phyloP scores from a whole-genome alignment of 495 filamentous ascomycete genomes.

The Xylaria curta region DNA sequence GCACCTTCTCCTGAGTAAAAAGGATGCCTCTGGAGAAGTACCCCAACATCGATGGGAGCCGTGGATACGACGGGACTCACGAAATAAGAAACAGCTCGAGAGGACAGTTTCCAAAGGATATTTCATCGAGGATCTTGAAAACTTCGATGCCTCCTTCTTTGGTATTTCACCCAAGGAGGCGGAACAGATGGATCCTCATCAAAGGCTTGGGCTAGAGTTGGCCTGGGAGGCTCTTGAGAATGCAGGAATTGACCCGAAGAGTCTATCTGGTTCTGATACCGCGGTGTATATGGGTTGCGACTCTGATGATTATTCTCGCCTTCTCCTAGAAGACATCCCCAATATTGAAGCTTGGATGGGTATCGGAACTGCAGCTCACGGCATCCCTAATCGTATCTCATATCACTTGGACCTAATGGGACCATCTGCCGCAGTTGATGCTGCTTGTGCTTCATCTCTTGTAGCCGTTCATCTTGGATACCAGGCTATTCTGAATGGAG shows the following conservation, averaged over 20 bases:
- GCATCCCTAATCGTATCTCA: slow-evolving; percentile 52
- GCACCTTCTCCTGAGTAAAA: slow-evolving; percentile 40
- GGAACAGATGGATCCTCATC: slow-evolving; percentile 44
- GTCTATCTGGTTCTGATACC: slow-evolving; percentile 42
- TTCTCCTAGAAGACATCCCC: slow-evolving; percentile 42
- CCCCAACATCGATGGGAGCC: slow-evolving; percentile 38
- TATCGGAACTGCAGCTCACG: slow-evolving; percentile 43
- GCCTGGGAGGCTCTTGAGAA: slow-evolving; percentile 64
- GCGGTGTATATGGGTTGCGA: slow-evolving; percentile 43
- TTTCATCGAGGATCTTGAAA: slow-evolving; percentile 40
- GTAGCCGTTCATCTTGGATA: slow-evolving; percentile 46
- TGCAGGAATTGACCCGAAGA: slow-evolving; percentile 44
- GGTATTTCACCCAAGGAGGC: slow-evolving; percentile 36
- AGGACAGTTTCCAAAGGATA: slow-evolving; percentile 37
- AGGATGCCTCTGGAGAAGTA: slow-evolving; percentile 41
- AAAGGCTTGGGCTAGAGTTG: slow-evolving; percentile 58
- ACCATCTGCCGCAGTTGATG: slow-evolving; percentile 54
- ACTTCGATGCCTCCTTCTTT: slow-evolving; percentile 42
- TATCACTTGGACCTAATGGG: slow-evolving; percentile 56
- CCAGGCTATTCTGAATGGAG: slow-evolving; percentile 45
- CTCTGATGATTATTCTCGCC: slow-evolving; percentile 43
- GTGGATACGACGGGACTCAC: slow-evolving; percentile 36
- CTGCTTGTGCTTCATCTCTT: slow-evolving; percentile 53
- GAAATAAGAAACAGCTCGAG: slow-evolving; percentile 39
- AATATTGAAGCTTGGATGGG: slow-evolving; percentile 41